Conservation (phyloP, 768 basidiomycete species). For the Imleria badia region DNA sequence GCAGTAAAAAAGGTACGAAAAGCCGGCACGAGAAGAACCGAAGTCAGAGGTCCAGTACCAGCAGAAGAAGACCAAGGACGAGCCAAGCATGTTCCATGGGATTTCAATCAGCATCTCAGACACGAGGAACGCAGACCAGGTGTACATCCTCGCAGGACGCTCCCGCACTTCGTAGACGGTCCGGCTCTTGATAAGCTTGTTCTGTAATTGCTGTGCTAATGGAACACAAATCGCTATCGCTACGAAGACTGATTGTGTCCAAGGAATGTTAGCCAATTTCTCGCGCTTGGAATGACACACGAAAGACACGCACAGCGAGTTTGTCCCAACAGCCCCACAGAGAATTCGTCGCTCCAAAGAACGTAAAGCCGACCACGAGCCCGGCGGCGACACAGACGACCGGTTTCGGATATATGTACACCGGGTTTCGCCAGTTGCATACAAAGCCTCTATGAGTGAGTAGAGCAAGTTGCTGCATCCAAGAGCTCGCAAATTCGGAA, state of each 20-base stretch:
- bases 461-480: conserved; percentile 36
- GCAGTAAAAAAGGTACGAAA: conserved; percentile 38
- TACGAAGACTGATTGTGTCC: conserved; percentile 49
- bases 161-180: conserved; percentile 63
- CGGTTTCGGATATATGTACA: conserved; percentile 41
- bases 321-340: conserved; percentile 44
- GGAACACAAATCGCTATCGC: conserved; percentile 43
- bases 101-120: conserved; percentile 49
- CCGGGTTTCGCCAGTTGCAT: conserved; percentile 42
- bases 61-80: conserved; percentile 43
- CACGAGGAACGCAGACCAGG: conserved; percentile 56
- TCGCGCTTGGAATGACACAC: fast-evolving
- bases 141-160: conserved; percentile 61
- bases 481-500: conserved; percentile 38
- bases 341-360: conserved; percentile 35
- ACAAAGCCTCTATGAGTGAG: conserved; percentile 33
- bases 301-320: conserved; percentile 36
- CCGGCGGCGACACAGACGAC: conserved; percentile 33
- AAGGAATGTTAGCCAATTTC: not conserved
- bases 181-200: conserved; percentile 54
- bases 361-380: conserved; percentile 44
- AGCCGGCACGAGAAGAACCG: conserved; percentile 37
- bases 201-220: conserved; percentile 58
- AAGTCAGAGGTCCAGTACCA: conserved; percentile 52
- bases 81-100: conserved; percentile 43